Evolutionary conservation across 2,329 filamentous ascomycete species (phyloP), one percentile per base, ranked within the genome.

Genomic region (Alternaria rosae): DNA sequence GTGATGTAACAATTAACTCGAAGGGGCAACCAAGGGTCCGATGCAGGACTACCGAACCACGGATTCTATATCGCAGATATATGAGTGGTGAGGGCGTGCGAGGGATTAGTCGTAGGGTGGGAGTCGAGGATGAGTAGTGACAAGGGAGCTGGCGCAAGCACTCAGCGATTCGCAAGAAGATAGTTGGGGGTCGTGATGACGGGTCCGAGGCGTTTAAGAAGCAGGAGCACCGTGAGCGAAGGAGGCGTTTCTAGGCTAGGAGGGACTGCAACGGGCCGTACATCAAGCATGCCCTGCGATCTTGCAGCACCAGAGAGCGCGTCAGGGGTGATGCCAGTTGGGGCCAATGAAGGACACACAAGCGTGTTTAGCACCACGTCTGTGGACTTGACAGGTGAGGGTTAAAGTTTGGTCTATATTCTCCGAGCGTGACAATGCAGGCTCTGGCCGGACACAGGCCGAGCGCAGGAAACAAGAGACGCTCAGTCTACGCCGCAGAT

Each of bases 211-310:
- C 67, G 67, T 71, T 73, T 76, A 74, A 70, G 68, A 72, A 72
- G 71, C 38, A 62, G 62, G 47, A 64, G 67, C 62, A 71, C 70
- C 43, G 64, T 59, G 61, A 59, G 64, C 65, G 53, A 70, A 65
- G 71, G 69, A 73, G 72, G 74, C 74, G 74, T 73, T 76, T 66
- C 70, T 71, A 65, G 75, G 69, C 73, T 70, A 70, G 70, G 70
- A 67, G 75, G 69, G 68, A 74, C 76, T 79, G 76, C 77, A 79
- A 78, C 77, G 77, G 77, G 76, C 77, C 76, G 77, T 78, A 69
- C 70, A 70, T 74, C 62, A 70, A 69, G 64, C 73, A 74, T 73
- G 70, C 71, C 70, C 66, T 70, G 70, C 69, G 66, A 71, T 75
- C 74, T 70, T 73, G 70, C 72, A 71, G 58, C 58, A 62, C 64